Evolutionary conservation across 2,329 filamentous ascomycete species (phyloP).

Genomic region (Coleophoma cylindrospora): DNA sequence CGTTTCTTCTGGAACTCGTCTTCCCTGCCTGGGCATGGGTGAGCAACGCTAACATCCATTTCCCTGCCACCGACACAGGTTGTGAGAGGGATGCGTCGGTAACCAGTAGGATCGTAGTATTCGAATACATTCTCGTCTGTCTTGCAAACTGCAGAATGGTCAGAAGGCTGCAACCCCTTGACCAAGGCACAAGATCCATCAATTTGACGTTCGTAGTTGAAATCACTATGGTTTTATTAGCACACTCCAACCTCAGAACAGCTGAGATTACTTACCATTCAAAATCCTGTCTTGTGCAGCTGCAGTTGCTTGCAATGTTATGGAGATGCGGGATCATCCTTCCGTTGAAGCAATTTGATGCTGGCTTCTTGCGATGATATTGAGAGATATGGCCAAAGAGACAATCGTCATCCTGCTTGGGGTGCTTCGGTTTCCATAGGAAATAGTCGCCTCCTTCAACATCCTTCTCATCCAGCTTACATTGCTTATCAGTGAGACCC

Average conservation of each 20-base stretch:
- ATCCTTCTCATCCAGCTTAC: constrained; percentile 59
- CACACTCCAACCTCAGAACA: neutral
- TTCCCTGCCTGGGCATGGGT: constrained; percentile 73
- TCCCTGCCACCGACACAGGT: constrained; percentile 77
- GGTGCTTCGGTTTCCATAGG: constrained; percentile 84
- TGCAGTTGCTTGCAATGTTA: constrained; percentile 68
- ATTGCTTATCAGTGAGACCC: constrained; percentile 68
- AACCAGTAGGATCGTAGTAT: constrained; percentile 82
- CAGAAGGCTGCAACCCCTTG: constrained; percentile 59
- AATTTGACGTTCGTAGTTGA: constrained; percentile 79
- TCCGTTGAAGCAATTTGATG: constrained; percentile 76
- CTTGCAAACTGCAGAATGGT: constrained; percentile 53
- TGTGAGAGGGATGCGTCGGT: constrained; percentile 82
- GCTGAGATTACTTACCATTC: constrained; percentile 66
- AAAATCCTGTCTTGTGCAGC: constrained; percentile 79
- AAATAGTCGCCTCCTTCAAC: constrained; percentile 69
- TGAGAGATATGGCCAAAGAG: constrained; percentile 87
- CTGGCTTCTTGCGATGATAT: constrained; percentile 86
- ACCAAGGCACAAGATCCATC: constrained; percentile 78
- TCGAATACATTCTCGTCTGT: constrained; percentile 64
- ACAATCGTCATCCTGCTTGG: constrained; percentile 71
- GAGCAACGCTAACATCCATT: constrained; percentile 57
- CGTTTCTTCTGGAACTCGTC: constrained; percentile 75
- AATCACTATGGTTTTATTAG: constrained; percentile 57
- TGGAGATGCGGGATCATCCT: constrained; percentile 66